Conservation (phyloP, 192 early-diverging fungal species). For the Dissophora globulifera region DNA sequence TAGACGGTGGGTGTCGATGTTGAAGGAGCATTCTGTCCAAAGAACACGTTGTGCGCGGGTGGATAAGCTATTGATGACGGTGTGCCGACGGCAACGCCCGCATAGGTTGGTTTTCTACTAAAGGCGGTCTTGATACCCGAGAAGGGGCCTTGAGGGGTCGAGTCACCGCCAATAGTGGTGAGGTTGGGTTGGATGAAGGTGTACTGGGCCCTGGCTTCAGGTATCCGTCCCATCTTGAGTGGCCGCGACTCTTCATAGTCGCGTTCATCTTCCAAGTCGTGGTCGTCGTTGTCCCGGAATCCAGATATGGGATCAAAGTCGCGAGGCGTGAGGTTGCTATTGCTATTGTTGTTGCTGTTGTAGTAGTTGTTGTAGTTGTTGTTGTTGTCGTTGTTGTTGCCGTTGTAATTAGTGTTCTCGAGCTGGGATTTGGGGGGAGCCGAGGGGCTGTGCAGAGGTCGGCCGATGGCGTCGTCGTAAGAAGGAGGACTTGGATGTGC, state of each 20-base stretch:
- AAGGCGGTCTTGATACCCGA: not conserved
- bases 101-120: not conserved
- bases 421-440: not conserved
- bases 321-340: not conserved
- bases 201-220: slow-evolving; percentile 25
- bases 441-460: not conserved
- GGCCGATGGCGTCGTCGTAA: slow-evolving; percentile 27
- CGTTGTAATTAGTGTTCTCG: too few species aligned
- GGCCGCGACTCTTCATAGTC: slow-evolving; percentile 46
- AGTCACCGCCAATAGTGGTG: not conserved
- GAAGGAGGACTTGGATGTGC: slow-evolving; percentile 9
- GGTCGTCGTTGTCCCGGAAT: not conserved
- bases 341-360: too few species aligned
- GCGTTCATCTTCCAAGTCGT: slow-evolving; percentile 25
- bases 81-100: too few species aligned
- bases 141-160: not conserved
- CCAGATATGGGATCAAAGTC: not conserved
- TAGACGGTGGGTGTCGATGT: too few species aligned
- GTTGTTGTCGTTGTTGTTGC: too few species aligned
- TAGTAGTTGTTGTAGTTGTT: too few species aligned
- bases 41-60: too few species aligned
- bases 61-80: not conserved
- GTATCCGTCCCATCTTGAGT: slow-evolving; percentile 33
- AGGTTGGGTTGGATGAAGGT: slow-evolving; percentile 42
- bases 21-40: too few species aligned